Percentiles rank a stretch among this genome's conserved stretches.
Evolutionary conservation across 2,329 filamentous ascomycete species (phyloP).

Genomic region (Fusarium dlaminii): DNA sequence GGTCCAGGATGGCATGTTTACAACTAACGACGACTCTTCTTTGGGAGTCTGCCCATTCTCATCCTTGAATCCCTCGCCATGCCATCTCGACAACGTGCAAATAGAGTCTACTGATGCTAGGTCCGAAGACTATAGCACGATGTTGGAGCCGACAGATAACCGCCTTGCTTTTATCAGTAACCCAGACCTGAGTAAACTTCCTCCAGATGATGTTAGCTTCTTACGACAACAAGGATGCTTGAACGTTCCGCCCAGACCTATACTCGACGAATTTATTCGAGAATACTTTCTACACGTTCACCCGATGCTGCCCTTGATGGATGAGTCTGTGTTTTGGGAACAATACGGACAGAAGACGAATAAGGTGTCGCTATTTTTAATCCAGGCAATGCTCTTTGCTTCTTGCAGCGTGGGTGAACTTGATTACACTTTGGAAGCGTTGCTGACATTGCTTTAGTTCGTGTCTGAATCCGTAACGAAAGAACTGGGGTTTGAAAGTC

Average conservation of each 20-base stretch:
- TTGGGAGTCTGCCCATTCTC: not conserved
- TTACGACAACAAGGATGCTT: not conserved
- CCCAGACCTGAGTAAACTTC: not conserved
- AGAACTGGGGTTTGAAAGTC: not conserved
- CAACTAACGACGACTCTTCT: too few species aligned
- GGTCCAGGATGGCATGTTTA: not conserved
- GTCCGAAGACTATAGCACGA: not conserved
- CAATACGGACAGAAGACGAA: not conserved
- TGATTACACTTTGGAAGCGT: not conserved
- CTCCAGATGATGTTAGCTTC: not conserved
- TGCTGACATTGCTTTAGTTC: not conserved
- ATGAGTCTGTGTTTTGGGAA: not conserved
- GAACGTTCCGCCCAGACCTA: not conserved
- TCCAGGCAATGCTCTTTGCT: not conserved
- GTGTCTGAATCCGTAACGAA: not conserved
- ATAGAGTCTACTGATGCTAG: not conserved
- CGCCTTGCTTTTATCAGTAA: not conserved
- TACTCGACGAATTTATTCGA: not conserved
- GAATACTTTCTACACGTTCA: not conserved
- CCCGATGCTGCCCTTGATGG: not conserved
- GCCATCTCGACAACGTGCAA: not conserved
- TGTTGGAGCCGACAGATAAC: not conserved
- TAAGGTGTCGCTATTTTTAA: not conserved
- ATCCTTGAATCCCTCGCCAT: not conserved
- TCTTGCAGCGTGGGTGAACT: not conserved